A percentile compares a stretch with the other conserved stretches of the same genome.
phyloP scores from a whole-genome alignment of 2,329 filamentous ascomycete genomes.

The Cryphonectria naterciae region DNA sequence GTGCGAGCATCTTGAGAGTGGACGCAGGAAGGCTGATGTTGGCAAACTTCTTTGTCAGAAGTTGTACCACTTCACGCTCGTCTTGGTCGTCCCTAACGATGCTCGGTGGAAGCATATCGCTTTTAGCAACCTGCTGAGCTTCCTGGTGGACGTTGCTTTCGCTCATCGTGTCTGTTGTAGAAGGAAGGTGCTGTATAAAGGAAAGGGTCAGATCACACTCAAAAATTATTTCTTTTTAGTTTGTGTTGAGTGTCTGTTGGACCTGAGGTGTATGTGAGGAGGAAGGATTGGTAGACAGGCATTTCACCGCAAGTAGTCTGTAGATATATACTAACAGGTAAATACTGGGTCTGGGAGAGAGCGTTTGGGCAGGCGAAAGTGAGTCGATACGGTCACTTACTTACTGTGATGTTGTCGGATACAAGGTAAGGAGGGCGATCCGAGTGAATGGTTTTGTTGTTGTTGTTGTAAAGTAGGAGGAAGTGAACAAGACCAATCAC shows the following conservation, averaged over 20 bases:
- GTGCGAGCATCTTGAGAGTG: not conserved
- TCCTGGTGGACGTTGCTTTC: not conserved
- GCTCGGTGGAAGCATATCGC: too few species aligned
- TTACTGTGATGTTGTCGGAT: not conserved
- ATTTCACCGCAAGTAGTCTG: not conserved
- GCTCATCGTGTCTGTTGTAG: not conserved
- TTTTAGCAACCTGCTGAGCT: not conserved
- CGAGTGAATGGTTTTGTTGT: not conserved
- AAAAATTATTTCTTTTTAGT: not conserved
- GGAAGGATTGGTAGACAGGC: not conserved
- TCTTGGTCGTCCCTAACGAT: not conserved
- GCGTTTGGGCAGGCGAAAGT: not conserved
- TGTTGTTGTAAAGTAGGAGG: not conserved
- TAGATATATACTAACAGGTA: not conserved
- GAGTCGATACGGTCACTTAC: not conserved
- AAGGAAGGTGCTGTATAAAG: not conserved
- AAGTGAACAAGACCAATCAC: not conserved
- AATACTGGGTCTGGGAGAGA: not conserved
- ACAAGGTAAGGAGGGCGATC: not conserved
- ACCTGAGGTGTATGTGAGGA: not conserved
- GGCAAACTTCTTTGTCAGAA: not conserved
- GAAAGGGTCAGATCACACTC: not conserved
- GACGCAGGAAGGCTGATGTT: not conserved
- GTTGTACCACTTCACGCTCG: not conserved
- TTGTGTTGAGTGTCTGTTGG: not conserved